Evolutionary conservation across 176 grass and related monocot genomes (phyloP), one percentile per base, ranked within the genome.

Genomic region (Carex kokanica): DNA sequence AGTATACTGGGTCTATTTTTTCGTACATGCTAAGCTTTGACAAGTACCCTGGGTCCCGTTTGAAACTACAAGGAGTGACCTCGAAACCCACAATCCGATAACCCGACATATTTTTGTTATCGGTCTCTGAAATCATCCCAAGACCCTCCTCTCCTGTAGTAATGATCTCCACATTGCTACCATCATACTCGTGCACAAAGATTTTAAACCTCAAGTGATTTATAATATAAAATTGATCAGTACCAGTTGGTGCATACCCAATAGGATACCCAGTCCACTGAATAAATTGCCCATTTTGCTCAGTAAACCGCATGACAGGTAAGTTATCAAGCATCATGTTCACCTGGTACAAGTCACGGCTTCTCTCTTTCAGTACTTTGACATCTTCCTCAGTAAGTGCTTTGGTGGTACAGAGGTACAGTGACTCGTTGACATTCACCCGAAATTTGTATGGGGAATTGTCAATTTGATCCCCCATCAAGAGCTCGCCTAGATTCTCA

Each of bases 241-340:
- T 88, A 47, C 94, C 94, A 10, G 64, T 14, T 5, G 88, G 88
- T 65, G 84, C 85, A 81, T 97, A 97, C 21, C 94, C 91, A 87
- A 93, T 87, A 67, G 89, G 94, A 53, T 88, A 91, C 23, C 94
- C 94, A 87, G 88, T 97, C 94, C 91, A 97, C 83, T 93, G 94
- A 67, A 97, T 87, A 25, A 53, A 88, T 59, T 93, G 27, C 25
- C 88, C 91, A 49, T 93, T 93, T 78, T 91, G 88, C 67, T 97
- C 86, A 57, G 91, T 87, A 20, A 93, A 97, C 32, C 91, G 87
- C 89, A 90, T 91, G 75, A 97, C 91, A 1, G 94, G 94, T 31
- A 97, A 87, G 82, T 97, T 97, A 81, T 97, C 94, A 53, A 97
- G 86, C 60, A 97, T 93, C 91, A 97, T 97, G 78, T 97, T 97